Conservation (phyloP, 352 stramenopile species). For the Thalassiosira pacifica region DNA sequence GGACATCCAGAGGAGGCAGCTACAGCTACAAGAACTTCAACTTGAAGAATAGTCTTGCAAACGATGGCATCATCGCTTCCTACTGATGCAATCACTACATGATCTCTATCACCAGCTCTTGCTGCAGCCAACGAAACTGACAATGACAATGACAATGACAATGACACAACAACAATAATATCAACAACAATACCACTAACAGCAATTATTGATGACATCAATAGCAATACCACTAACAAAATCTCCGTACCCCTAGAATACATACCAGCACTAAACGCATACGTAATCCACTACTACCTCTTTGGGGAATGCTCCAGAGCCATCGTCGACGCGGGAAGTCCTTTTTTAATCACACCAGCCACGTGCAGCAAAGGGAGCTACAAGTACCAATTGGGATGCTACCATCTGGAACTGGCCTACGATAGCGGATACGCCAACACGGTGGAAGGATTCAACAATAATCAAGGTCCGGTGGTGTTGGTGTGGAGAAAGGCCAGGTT, state of each 20-base stretch:
- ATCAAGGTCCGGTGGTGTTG: slow-evolving; percentile 70
- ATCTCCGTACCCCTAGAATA: slow-evolving; percentile 46
- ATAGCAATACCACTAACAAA: neutral
- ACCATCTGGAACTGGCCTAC: slow-evolving; percentile 38
- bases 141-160: no score
- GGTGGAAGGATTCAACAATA: slow-evolving; percentile 73
- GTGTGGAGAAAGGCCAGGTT: slow-evolving; percentile 66
- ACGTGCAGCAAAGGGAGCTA: slow-evolving; percentile 58
- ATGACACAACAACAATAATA: neutral
- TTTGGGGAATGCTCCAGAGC: slow-evolving; percentile 60
- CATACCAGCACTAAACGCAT: slow-evolving; percentile 43
- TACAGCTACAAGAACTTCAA: no score
- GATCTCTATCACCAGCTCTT: neutral
- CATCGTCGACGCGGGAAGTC: slow-evolving; percentile 72
- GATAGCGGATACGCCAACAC: slow-evolving; percentile 61
- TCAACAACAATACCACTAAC: no score
- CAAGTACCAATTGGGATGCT: slow-evolving; percentile 67
- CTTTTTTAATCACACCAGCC: slow-evolving; percentile 68
- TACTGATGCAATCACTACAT: neutral
- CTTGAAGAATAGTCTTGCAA: slow-evolving; percentile 3
- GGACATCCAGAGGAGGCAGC: neutral
- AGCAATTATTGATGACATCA: neutral
- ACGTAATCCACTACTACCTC: slow-evolving; percentile 52
- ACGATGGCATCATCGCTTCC: neutral
- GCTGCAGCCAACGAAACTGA: no score